Base-by-base conservation (phyloP, 1,284 basidiomycete species). In the Ustilago bromivora region DNA sequence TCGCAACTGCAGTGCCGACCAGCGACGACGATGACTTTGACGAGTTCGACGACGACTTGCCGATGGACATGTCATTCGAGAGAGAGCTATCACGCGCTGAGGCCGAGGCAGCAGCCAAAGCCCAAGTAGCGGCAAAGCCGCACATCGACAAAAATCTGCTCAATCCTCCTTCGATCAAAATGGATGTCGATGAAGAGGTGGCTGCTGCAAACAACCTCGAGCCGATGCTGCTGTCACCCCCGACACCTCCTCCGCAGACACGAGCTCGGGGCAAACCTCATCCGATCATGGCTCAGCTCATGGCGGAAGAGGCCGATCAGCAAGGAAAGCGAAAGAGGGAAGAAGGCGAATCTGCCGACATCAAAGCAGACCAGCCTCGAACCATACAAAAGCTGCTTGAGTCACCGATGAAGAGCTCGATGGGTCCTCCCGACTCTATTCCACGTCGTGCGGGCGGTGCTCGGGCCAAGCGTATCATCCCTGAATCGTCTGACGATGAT, bases 371-470 rank as follows among this genome's bases (percentile, higher is more conserved):
- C 49, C 28, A 31, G 49, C 28, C 61, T 32, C 47, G 23, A 12
- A 40, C 66, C 4, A 51, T 56, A 4, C 54, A 35, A 12, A 65
- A 57, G 35, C 35, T 31, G 31, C 36, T 51, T 8, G 65, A 60
- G 15, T 73, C 65, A 35, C 65, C 68, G 3, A 12, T 36, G 31
- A 76, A 71, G 40, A 68, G 58, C 51, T 63, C 65, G 19, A 77
- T 77, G 75, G 70, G 75, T 19, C 75, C 75, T 6, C 75, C 75
- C 1, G 70, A 77, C 32, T 77, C 75, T 19, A 55, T 72, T 3
- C 75, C 70, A 31, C 61, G 72, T n/a, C 72, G 72, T 49, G 58
- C 66, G 10, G 66, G 65, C 19, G 61, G 41, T 2, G 8, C 15
- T 38, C 58, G 71, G 0, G 32, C 38, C 34, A 73, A 73, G 35